Base-by-base conservation (phyloP, 1,139 yeast genomes). In the Yamadazyma conglobata region DNA sequence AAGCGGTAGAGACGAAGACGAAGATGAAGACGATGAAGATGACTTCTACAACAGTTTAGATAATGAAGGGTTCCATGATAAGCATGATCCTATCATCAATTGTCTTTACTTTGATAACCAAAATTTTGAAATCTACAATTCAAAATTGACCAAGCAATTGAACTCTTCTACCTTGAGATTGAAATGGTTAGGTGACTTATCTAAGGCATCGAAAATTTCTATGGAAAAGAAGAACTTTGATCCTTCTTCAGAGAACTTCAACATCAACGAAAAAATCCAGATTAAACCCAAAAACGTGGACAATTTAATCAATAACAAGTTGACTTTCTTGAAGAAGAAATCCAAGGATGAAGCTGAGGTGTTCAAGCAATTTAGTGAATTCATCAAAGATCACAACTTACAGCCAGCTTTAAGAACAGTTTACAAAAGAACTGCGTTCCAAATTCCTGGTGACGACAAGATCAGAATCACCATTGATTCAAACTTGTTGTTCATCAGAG, bases 371-470 rank as follows among this genome's bases (percentile, higher is more conserved):
- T 63, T 88, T 32, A 79, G 79, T 48, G 55, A 66, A 8, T 85
- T 81, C 50, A 79, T 91, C 39, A 56, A 62, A 26, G 78, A 79
- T 33, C 70, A 78, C 46, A 70, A 77, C 37, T 69, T 91, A 42
- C 84, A 86, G 57, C 98, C 98, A 10, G 77, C 86, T 24, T 61
- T 91, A 54, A 79, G 98, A 61, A 77, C 96, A 4, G 75, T 82
- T 26, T 88, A 86, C 60, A 85, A 87, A 26, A 76, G 98, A 58
- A 86, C 96, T 10, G 97, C 97, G 2, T 91, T 91, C 68, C 96
- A 91, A 64, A 89, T 91, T 45, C 98, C 98, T 2, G 97, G 97
- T 38, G 97, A 91, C 54, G 94, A 88, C 54, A 76, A 88, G 48
- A 81, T 89, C 28, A 78, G 96, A 54, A 79, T 89, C 38, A 80